Evolutionary conservation across 2,329 filamentous ascomycete species (phyloP).

Genomic region (Neurospora sp.): DNA sequence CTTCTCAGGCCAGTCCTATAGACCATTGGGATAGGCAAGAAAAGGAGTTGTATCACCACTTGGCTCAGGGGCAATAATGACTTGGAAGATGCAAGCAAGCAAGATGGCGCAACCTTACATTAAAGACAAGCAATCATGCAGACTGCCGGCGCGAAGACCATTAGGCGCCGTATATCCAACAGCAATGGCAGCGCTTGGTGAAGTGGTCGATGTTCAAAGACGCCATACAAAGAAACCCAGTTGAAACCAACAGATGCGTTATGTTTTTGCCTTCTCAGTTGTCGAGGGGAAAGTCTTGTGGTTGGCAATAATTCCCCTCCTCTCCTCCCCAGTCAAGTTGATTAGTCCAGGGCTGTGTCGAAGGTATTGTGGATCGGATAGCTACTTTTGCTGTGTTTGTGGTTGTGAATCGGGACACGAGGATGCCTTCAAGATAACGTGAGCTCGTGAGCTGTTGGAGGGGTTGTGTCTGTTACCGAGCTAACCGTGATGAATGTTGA

Average conservation of each 20-base stretch:
- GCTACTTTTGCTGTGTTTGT: neutral
- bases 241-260: neutral
- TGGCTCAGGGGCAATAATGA: neutral
- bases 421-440: neutral
- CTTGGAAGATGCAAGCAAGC: constrained; percentile 1
- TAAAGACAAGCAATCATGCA: constrained; percentile 6
- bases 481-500: neutral
- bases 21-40: neutral
- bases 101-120: constrained; percentile 5
- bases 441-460: neutral
- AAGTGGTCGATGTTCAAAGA: neutral
- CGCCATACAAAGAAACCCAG: neutral
- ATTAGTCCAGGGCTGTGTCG: neutral
- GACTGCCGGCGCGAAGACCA: constrained; percentile 6
- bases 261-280: neutral
- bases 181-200: neutral
- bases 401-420: neutral
- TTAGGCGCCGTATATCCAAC: constrained; percentile 1
- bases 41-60: neutral
- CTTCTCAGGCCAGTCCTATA: neutral
- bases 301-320: neutral
- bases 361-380: neutral
- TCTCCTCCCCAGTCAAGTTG: neutral
- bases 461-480: neutral
- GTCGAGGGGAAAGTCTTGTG: neutral